phyloP scores from a whole-genome alignment of 2,329 filamentous ascomycete genomes.

The Fusarium sarcochroum region DNA sequence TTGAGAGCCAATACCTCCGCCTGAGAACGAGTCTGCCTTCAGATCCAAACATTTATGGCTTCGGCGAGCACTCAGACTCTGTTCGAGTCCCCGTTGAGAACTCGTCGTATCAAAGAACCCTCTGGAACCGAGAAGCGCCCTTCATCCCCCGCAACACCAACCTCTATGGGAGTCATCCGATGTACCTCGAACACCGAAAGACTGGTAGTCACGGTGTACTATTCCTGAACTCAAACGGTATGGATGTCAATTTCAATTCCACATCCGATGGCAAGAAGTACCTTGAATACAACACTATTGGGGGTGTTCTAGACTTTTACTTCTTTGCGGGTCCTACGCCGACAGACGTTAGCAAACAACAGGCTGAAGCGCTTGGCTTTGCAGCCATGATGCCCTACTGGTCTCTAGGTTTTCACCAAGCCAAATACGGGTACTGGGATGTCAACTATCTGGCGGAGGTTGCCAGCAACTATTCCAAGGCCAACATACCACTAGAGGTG shows the following conservation, averaged over 20 bases:
- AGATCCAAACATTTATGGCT: conserved; percentile 4
- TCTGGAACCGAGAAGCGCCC: conserved; percentile 80
- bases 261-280: conserved; percentile 71
- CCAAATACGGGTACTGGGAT: conserved; percentile 84
- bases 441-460: conserved; percentile 78
- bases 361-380: conserved; percentile 76
- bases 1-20: conserved; percentile 5
- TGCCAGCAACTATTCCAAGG: conserved; percentile 74
- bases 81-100: neutral
- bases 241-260: conserved; percentile 79
- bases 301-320: conserved; percentile 83
- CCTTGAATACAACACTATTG: conserved; percentile 84
- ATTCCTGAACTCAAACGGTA: conserved; percentile 80
- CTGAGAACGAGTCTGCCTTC: conserved; percentile 2
- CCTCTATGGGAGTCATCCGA: conserved; percentile 82
- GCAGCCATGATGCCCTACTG: conserved; percentile 87
- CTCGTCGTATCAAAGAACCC: conserved; percentile 62
- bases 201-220: conserved; percentile 79
- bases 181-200: conserved; percentile 75
- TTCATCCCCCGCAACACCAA: conserved; percentile 73
- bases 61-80: conserved; percentile 7
- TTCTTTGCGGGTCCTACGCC: conserved; percentile 82
- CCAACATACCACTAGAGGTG: conserved; percentile 78
- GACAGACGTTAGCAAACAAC: conserved; percentile 77
- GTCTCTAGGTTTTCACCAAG: conserved; percentile 86